Percentiles rank a stretch among this genome's conserved stretches.
phyloP scores from a whole-genome alignment of 1,284 basidiomycete genomes.

The Wolfiporia cocos region DNA sequence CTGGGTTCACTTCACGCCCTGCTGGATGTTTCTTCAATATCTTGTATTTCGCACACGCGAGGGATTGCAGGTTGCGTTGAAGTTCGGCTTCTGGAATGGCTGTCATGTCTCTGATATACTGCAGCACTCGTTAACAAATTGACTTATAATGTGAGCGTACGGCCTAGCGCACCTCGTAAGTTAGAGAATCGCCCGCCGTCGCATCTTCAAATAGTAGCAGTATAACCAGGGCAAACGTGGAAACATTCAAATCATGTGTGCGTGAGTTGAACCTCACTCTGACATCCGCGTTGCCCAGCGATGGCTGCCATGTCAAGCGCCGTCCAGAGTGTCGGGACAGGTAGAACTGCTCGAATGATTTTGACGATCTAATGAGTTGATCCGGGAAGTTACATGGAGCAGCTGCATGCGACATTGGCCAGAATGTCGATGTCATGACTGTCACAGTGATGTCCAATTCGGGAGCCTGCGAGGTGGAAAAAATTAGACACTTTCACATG shows the following conservation, averaged over 20 bases:
- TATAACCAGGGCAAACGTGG: constrained; percentile 87
- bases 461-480: constrained; percentile 40
- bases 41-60: constrained; percentile 97
- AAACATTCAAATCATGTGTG: constrained; percentile 89
- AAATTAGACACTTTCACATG: not conserved
- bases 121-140: constrained; percentile 2
- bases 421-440: constrained; percentile 91
- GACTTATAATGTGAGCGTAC: not conserved
- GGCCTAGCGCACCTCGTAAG: constrained; percentile 55
- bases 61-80: constrained; percentile 88
- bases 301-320: constrained; percentile 89
- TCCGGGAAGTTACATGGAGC: constrained; percentile 66
- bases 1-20: constrained; percentile 71
- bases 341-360: constrained; percentile 89
- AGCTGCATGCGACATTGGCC: constrained; percentile 72
- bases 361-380: constrained; percentile 57
- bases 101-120: constrained; percentile 73
- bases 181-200: constrained; percentile 61
- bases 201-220: constrained; percentile 84
- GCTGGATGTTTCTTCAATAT: constrained; percentile 90
- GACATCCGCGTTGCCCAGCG: constrained; percentile 91
- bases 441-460: constrained; percentile 80
- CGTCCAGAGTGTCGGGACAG: constrained; percentile 86
- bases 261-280: constrained; percentile 76
- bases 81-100: constrained; percentile 76